Percentiles rank a stretch among this genome's conserved stretches.
Conservation (phyloP, 1,284 basidiomycete species). For the Puccinia hordei region DNA sequence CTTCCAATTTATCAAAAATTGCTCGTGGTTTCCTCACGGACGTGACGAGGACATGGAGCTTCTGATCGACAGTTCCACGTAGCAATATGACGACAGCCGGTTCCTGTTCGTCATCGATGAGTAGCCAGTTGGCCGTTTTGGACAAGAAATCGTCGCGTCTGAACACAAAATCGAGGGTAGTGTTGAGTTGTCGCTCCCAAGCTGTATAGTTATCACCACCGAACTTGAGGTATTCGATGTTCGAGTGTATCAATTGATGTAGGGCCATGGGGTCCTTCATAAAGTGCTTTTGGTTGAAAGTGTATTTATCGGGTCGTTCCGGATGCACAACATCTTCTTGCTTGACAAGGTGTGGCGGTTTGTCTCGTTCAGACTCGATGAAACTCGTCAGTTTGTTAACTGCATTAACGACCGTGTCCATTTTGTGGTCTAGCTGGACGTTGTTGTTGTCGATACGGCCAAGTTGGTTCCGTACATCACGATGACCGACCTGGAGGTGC, state of each 20-base stretch:
- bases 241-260: too few relatives aligned
- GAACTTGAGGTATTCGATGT: not conserved
- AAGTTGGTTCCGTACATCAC: too few relatives aligned
- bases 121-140: not conserved
- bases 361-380: too few relatives aligned
- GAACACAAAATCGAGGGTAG: not conserved
- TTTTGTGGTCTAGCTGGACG: too few relatives aligned
- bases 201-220: not conserved
- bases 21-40: not conserved
- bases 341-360: too few relatives aligned
- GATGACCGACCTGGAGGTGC: too few relatives aligned
- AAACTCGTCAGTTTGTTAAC: too few relatives aligned
- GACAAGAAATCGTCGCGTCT: not conserved
- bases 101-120: not conserved
- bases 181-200: not conserved
- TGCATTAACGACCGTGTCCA: too few relatives aligned
- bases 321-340: too few relatives aligned
- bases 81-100: not conserved
- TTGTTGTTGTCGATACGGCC: too few relatives aligned
- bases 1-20: not conserved
- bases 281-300: not conserved
- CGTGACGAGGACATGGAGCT: not conserved
- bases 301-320: not conserved
- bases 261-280: constrained; percentile 11
- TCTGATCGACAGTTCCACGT: not conserved